Base-by-base conservation (phyloP, 2,329 filamentous ascomycete species). In the Aspergillus fijiensis region DNA sequence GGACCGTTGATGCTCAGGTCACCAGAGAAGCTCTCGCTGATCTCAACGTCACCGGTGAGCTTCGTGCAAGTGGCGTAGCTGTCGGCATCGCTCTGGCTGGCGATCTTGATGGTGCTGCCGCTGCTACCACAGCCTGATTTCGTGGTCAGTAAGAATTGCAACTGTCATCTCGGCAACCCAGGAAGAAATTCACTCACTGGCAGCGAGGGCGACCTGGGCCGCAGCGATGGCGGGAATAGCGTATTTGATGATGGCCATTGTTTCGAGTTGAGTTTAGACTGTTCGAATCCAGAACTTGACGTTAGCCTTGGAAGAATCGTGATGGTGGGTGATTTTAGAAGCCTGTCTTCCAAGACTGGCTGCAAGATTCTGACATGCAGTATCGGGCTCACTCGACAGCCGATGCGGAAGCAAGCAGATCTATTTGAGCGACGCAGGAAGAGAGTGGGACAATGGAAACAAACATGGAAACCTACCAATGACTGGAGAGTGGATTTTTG, bases 31-130 rank as follows among this genome's bases (percentile, higher is more conserved):
- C 75, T 73, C 42, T 81, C 80, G 63, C 82, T 82, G 65, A 96
- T 83, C 64, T 85, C 82, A 63, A 96, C 81, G 74, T 85, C 83
- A 70, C 89, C 92, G 55, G 84, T 79, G 73, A 91, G 83, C 58
- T 85, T 89, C n/a, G 78, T 74, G 84, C 93, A 96, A 64, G 73
- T 70, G 57, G 83, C 75, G 61, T 94, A 79, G 59, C 85, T 87
- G 72, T 90, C 84, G 68, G 85, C 84, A 75, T 79, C 79, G 75
- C 81, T 75, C 83, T 82, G 79, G 92, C 82, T 67, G 85, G 87
- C 61, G 75, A 80, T 77, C 78, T 83, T 66, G 74, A 80, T 69
- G 57, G 69, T 69, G 50, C 70, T 66, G 62, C 64, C 68, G 47
- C 7, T 23, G 7, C 31, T 31, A 60, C 67, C 67, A 33, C 67